Base-by-base conservation (phyloP, 228 moss, liverwort and hornwort species). In the Sphagnum magellanicum region DNA sequence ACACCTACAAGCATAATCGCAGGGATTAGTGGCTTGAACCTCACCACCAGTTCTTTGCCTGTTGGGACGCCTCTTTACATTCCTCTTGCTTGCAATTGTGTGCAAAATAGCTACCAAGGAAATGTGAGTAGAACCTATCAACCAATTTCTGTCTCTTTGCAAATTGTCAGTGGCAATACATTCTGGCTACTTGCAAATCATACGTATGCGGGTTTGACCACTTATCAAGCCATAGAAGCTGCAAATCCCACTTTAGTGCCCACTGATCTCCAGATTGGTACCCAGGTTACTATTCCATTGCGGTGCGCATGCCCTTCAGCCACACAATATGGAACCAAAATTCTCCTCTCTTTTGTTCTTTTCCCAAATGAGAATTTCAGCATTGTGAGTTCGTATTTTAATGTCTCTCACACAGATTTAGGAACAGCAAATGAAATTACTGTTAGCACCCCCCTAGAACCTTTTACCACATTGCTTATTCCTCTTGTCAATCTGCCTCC, bases 311-410 rank as follows among this genome's bases (percentile, higher is more conserved):
- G 83, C 61, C 74, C 74, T 60, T 74, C 83, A 16, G 65, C 76
- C 50, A 6, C 63, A 5, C 82, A 83, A 6, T 71, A 63, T 11
- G 81, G 77, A 50, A 70, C 76, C 5, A 73, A 5, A 11, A 7
- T 85, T 4, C 74, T 91, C 63, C 81, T 88, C 50, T 86, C 81
- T 47, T 94, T 89, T 61, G 16, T 85, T 3, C 12, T 84, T 8
- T 68, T 62, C 15, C 4, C 7, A 0, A 7, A 4, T 13, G 94
- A 94, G 6, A 77, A 60, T 0, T 15, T 84, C 17, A 5, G 0
- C 12, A 0, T 47, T 50, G 63, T 94, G 49, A 75, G 71, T 46
- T 14, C 14, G 1, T 63, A 60, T 16, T 91, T 91, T 70, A 82
- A 77, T 48, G 83, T 83, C 52, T 17, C 74, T 6, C 8, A 60